Evolutionary conservation across 169 alveolate species (phyloP).

Genomic region (Babesia sp.): DNA sequence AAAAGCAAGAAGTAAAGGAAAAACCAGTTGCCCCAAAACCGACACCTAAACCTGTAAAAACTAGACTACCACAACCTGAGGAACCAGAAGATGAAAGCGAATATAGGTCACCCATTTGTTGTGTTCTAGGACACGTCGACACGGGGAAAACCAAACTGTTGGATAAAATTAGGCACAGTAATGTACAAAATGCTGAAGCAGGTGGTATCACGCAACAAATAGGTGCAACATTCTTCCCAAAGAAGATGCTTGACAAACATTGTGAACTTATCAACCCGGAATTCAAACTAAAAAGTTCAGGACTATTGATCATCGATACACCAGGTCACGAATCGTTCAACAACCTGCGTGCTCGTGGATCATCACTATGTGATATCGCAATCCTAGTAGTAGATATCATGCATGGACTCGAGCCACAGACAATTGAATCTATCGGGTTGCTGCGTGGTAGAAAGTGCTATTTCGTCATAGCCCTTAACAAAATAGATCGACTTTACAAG

Average conservation of each 20-base stretch:
- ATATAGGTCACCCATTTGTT: constrained; percentile 95
- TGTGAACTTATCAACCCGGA: constrained; percentile 66
- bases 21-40: neutral
- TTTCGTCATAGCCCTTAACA: constrained; percentile 97
- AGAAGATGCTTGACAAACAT: constrained; percentile 89
- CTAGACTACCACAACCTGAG: constrained; percentile 12
- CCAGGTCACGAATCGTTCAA: constrained; percentile 99
- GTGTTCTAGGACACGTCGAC: constrained; percentile 99
- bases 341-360: constrained; percentile 97
- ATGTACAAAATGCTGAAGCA: constrained; percentile 98
- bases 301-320: constrained; percentile 97
- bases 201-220: constrained; percentile 99
- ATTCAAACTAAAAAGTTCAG: constrained; percentile 88
- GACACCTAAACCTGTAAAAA: constrained; percentile 41
- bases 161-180: constrained; percentile 97
- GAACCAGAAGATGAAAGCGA: constrained; percentile 62
- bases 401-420: constrained; percentile 99
- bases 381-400: constrained; percentile 98
- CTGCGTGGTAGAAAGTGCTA: constrained; percentile 91
- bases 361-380: constrained; percentile 98
- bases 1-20: neutral
- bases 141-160: constrained; percentile 99
- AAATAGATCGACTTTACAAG: constrained; percentile 95
- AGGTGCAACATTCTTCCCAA: constrained; percentile 99
- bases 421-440: constrained; percentile 92